Conservation (phyloP, 148 eudicot genomes). For the Nepenthes gracilis region DNA sequence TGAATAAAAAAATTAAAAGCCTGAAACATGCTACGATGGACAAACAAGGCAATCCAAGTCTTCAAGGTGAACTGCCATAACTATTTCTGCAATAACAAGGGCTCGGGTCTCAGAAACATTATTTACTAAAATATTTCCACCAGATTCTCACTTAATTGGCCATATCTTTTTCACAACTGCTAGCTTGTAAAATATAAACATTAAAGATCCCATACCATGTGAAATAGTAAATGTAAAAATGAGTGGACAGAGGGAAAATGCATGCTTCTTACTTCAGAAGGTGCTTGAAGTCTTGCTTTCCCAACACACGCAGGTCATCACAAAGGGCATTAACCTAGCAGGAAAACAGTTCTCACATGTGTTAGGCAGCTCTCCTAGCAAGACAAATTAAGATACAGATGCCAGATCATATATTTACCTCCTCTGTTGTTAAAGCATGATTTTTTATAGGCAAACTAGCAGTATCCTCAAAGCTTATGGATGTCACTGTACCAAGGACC, state of each 20-base stretch:
- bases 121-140: too few relatives aligned
- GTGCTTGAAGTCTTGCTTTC: conserved; percentile 90
- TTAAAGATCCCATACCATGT: too few relatives aligned
- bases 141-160: too few relatives aligned
- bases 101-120: too few relatives aligned
- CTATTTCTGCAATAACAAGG: too few relatives aligned
- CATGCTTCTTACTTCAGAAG: conserved; percentile 56
- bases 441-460: conserved; percentile 50
- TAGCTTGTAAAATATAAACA: too few relatives aligned
- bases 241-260: neutral
- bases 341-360: conserved; percentile 3
- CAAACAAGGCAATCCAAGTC: too few relatives aligned
- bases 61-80: too few relatives aligned
- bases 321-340: conserved; percentile 62
- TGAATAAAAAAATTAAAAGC: neutral
- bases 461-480: conserved; percentile 57
- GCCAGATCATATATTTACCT: conserved; percentile 31
- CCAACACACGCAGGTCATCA: conserved; percentile 80
- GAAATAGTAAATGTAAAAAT: neutral
- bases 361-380: neutral
- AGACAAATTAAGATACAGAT: conserved; percentile 1
- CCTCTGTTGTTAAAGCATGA: conserved; percentile 65
- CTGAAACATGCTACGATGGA: too few relatives aligned
- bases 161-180: too few relatives aligned
- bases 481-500: conserved; percentile 63